Conservation (phyloP, 805 yeast genomes). For the Starmera caribaea region DNA sequence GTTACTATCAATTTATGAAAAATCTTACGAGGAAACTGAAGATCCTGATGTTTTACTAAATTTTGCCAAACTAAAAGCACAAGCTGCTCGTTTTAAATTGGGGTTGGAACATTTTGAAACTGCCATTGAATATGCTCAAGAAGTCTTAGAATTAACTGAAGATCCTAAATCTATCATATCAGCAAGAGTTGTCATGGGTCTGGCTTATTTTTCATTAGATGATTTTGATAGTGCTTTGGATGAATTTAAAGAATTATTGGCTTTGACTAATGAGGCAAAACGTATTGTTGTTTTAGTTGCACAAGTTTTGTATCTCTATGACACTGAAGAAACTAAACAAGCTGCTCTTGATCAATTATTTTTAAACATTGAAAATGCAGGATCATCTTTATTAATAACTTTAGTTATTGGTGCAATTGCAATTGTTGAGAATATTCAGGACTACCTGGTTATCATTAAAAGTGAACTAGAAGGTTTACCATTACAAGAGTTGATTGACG, state of each 20-base stretch:
- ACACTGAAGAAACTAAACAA: slow-evolving; percentile 65
- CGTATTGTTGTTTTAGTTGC: slow-evolving; percentile 65
- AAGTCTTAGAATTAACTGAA: slow-evolving; percentile 38
- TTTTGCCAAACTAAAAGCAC: slow-evolving; percentile 56
- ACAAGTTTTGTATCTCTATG: slow-evolving; percentile 70
- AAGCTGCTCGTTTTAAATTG: slow-evolving; percentile 59
- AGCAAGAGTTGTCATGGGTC: slow-evolving; percentile 59
- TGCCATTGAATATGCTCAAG: slow-evolving; percentile 55
- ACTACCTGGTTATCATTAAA: slow-evolving; percentile 48
- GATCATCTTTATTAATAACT: slow-evolving; percentile 57
- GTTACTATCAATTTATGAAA: slow-evolving; percentile 42
- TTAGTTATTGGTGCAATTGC: slow-evolving; percentile 75
- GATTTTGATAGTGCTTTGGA: slow-evolving; percentile 58
- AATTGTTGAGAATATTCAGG: slow-evolving; percentile 51
- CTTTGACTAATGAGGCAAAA: slow-evolving; percentile 44
- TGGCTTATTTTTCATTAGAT: slow-evolving; percentile 53
- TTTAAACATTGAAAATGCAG: slow-evolving; percentile 49
- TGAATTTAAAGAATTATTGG: slow-evolving; percentile 57
- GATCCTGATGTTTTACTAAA: slow-evolving; percentile 33
- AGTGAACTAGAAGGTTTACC: slow-evolving; percentile 53
- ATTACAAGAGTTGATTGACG: slow-evolving; percentile 36
- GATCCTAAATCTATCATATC: slow-evolving; percentile 36
- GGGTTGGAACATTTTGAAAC: slow-evolving; percentile 45
- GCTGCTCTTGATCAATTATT: slow-evolving; percentile 82
- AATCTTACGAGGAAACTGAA: slow-evolving; percentile 46